These are phyloP conservation scores for Phytopythium montanum DNA, from an alignment of 352 stramenopile species.

Conservation along the genomic window DNA sequence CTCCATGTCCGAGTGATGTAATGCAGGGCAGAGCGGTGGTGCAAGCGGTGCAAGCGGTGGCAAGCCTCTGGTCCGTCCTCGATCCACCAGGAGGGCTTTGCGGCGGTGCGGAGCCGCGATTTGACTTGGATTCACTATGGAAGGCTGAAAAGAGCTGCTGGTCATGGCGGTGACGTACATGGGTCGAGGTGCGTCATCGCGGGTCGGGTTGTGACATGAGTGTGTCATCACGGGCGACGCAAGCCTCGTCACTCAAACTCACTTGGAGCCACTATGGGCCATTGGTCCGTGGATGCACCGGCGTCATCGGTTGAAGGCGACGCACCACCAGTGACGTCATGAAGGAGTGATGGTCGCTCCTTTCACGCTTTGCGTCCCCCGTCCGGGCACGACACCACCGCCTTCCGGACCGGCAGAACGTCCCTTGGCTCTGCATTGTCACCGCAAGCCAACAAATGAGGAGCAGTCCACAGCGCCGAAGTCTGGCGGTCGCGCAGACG, in stretches of 20 bases:
- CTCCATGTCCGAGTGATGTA: background rate
- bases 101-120: background rate
- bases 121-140: background rate
- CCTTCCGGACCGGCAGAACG: background rate
- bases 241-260: background rate
- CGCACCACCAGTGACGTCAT: slow-evolving; percentile 6
- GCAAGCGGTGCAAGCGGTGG: background rate
- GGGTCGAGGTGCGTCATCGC: slow-evolving; percentile 7
- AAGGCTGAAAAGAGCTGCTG: background rate
- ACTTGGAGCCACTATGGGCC: background rate
- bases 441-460: background rate
- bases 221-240: slow-evolving; percentile 10
- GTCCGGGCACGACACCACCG: background rate
- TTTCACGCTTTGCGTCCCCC: background rate
- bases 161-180: background rate
- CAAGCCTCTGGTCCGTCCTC: background rate
- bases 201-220: slow-evolving; percentile 10
- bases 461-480: background rate
- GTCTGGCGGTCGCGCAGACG: background rate
- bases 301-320: slow-evolving; percentile 4
- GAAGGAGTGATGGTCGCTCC: slow-evolving; percentile 10
- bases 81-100: too few relatives aligned
- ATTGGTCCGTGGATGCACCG: slow-evolving; percentile 3
- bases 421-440: background rate
- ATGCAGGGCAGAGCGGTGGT: background rate